Conservation (phyloP, 148 eudicot species). For the Euryodendron excelsum region DNA sequence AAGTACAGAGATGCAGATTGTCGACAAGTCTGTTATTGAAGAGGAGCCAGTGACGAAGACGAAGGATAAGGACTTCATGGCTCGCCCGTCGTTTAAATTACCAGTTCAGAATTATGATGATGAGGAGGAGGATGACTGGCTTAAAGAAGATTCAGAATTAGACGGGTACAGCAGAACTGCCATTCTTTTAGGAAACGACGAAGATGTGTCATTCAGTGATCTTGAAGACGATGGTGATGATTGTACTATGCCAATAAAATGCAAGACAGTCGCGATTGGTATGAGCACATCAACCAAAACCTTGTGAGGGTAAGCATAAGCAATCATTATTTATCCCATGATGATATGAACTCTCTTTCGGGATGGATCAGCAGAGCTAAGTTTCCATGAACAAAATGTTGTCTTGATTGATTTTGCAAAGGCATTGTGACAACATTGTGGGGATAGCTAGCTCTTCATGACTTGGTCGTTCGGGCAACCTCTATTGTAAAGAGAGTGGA, state of each 20-base stretch:
- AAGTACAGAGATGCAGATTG: slow-evolving; percentile 34
- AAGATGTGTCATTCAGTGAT: slow-evolving; percentile 90
- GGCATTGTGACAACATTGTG: background rate
- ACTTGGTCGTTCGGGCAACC: slow-evolving; percentile 1
- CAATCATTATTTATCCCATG: background rate
- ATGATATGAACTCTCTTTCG: background rate
- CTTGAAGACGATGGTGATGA: slow-evolving; percentile 86
- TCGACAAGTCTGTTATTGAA: slow-evolving; percentile 52
- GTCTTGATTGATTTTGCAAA: background rate
- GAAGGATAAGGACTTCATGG: slow-evolving; percentile 21
- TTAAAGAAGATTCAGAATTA: slow-evolving; percentile 57
- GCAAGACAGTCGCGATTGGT: slow-evolving; percentile 29
- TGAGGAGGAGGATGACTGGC: slow-evolving; percentile 83
- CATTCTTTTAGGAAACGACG: slow-evolving; percentile 45
- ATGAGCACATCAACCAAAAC: slow-evolving; percentile 1
- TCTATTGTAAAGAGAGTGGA: background rate
- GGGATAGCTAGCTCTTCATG: background rate
- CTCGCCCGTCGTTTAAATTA: slow-evolving; percentile 30
- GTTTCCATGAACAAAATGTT: background rate
- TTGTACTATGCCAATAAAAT: slow-evolving; percentile 52
- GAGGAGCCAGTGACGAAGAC: slow-evolving; percentile 42
- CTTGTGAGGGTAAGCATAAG: slow-evolving; percentile 13
- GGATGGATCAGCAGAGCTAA: background rate
- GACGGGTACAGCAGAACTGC: slow-evolving; percentile 39
- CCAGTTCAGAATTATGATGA: slow-evolving; percentile 31